Evolutionary conservation across 768 basidiomycete genomes (phyloP).

Genomic region (Tricholoma saponaceum): DNA sequence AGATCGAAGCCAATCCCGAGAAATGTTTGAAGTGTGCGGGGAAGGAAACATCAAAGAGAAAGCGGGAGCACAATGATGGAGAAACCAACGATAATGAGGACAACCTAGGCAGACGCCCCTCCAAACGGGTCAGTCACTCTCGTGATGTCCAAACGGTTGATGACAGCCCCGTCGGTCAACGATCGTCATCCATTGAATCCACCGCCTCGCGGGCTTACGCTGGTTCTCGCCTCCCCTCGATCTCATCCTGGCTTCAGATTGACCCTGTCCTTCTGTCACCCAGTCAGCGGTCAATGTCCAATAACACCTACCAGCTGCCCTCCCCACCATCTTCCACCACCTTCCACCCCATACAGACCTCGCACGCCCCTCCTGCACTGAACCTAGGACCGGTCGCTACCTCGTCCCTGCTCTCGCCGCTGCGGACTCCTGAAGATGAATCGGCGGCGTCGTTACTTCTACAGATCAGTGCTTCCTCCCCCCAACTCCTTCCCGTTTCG

Average conservation of each 20-base stretch:
- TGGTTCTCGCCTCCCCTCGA: conserved; percentile 53
- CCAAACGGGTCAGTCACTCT: conserved; percentile 1
- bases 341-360: conserved; percentile 37
- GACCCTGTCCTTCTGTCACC: conserved; percentile 29
- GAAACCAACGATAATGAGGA: neutral
- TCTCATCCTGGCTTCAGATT: conserved; percentile 59
- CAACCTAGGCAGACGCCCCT: conserved; percentile 3
- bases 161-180: neutral
- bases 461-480: conserved; percentile 53
- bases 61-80: conserved; percentile 5
- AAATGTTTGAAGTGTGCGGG: conserved; percentile 24
- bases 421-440: conserved; percentile 62
- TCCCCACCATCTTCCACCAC: conserved; percentile 56
- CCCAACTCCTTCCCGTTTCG: conserved; percentile 10
- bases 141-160: neutral
- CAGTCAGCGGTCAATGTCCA: conserved; percentile 17
- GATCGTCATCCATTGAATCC: conserved; percentile 7
- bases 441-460: conserved; percentile 63
- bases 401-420: conserved; percentile 13
- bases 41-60: conserved; percentile 11
- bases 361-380: conserved; percentile 36
- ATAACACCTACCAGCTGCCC: conserved; percentile 34
- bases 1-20: conserved; percentile 27
- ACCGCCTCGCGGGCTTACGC: conserved; percentile 7
- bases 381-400: conserved; percentile 29